These are phyloP conservation scores for Nigrospora osmanthi DNA, from an alignment of 2,329 filamentous ascomycete genomes.

Conservation along the genomic window DNA sequence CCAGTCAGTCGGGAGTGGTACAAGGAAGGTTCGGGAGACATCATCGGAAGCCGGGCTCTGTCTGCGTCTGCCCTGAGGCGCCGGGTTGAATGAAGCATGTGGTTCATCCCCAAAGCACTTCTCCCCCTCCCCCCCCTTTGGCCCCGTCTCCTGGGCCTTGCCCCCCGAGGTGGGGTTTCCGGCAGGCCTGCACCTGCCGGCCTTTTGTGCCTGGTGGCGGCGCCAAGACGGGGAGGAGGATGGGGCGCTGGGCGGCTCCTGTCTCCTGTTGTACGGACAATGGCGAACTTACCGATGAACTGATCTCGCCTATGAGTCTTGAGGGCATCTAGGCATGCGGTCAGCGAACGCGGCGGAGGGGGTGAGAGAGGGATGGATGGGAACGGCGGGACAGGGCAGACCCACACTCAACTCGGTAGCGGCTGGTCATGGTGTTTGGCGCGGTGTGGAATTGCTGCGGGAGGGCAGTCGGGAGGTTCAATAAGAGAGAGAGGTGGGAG, in stretches of 20 bases:
- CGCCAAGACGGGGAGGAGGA: too few species aligned
- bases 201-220: too few species aligned
- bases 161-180: neutral
- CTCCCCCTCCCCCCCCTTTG: neutral
- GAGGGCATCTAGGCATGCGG: slow-evolving; percentile 40
- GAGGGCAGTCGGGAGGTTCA: too few species aligned
- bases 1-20: neutral
- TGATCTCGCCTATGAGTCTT: slow-evolving; percentile 89
- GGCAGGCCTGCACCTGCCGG: too few species aligned
- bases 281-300: slow-evolving; percentile 55
- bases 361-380: neutral
- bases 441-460: too few species aligned
- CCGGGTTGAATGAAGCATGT: neutral
- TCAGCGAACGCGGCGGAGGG: neutral
- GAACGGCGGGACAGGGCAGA: slow-evolving; percentile 7
- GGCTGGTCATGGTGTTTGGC: slow-evolving; percentile 47
- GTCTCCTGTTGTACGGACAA: too few species aligned
- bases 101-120: neutral
- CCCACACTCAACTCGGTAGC: slow-evolving; percentile 69
- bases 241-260: too few species aligned
- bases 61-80: too few species aligned
- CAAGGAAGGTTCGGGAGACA: too few species aligned
- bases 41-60: too few species aligned
- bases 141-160: neutral
- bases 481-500: too few species aligned